Percentiles rank a stretch among this genome's conserved stretches.
These are phyloP conservation scores for Ceratocystis colombiana DNA, from an alignment of 2,329 filamentous ascomycete genomes.

Conservation along the genomic window DNA sequence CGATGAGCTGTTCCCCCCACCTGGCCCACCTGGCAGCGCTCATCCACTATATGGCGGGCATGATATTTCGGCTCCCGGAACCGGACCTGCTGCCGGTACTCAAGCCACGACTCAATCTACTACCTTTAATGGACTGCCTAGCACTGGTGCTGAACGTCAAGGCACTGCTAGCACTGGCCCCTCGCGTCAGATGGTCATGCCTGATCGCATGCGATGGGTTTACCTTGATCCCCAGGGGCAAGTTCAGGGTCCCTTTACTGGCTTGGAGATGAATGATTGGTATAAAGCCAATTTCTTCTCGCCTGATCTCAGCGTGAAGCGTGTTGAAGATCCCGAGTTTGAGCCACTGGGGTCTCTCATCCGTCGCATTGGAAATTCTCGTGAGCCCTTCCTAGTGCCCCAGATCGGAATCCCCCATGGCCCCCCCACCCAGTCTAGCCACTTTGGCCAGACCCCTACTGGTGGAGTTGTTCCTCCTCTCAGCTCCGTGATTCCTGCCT, in stretches of 20 bases:
- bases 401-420: conserved; percentile 94
- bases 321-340: conserved; percentile 85
- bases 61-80: conserved; percentile 28
- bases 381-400: conserved; percentile 93
- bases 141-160: conserved; percentile 37
- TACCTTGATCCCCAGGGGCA: conserved; percentile 91
- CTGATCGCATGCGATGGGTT: conserved; percentile 96
- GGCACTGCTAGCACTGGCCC: conserved; percentile 44
- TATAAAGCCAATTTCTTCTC: conserved; percentile 98
- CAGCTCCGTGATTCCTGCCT: conserved; percentile 86
- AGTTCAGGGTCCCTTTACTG: conserved; percentile 88
- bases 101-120: conserved; percentile 12
- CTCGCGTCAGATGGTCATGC: conserved; percentile 94
- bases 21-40: conserved; percentile 29
- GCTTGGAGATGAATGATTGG: conserved; percentile 99
- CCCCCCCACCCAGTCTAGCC: conserved; percentile 46
- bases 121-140: conserved; percentile 14
- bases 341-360: conserved; percentile 93
- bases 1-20: conserved; percentile 43
- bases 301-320: conserved; percentile 86
- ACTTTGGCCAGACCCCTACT: conserved; percentile 41
- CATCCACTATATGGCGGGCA: conserved; percentile 30
- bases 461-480: conserved; percentile 74
- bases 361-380: conserved; percentile 87
- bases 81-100: conserved; percentile 1